Percentiles rank a stretch among this genome's conserved stretches.
phyloP scores from a whole-genome alignment of 768 basidiomycete genomes.

The Leccinum broughii region DNA sequence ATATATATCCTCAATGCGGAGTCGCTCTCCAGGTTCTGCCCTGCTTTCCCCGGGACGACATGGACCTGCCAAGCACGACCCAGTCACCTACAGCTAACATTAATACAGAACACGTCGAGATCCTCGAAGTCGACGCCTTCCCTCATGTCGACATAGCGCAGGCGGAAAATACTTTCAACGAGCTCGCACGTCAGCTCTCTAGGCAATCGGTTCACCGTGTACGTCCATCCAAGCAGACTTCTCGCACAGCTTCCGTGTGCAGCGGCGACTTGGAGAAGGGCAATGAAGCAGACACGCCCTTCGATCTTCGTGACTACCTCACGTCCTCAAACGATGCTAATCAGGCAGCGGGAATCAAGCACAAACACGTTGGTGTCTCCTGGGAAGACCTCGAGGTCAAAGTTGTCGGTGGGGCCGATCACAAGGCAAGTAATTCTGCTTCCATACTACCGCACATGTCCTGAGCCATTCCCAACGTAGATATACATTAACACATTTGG shows the following conservation, averaged over 20 bases:
- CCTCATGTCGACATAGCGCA: slow-evolving; percentile 48
- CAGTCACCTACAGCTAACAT: neutral
- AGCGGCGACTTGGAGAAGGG: slow-evolving; percentile 45
- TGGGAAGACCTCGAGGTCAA: slow-evolving; percentile 72
- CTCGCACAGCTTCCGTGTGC: slow-evolving; percentile 26
- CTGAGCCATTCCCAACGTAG: slow-evolving; percentile 23
- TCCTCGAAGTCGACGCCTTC: slow-evolving; percentile 22
- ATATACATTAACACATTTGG: slow-evolving; percentile 61
- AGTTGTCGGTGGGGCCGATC: slow-evolving; percentile 53
- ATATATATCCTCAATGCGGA: slow-evolving; percentile 16
- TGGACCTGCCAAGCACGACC: slow-evolving; percentile 7
- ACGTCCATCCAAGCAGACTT: slow-evolving; percentile 20
- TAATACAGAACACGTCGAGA: slow-evolving; percentile 17
- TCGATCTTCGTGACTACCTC: slow-evolving; percentile 70
- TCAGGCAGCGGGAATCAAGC: slow-evolving; percentile 63
- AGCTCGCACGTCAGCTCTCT: slow-evolving; percentile 46
- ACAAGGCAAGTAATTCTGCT: slow-evolving; percentile 45
- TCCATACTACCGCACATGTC: neutral
- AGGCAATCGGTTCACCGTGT: slow-evolving; percentile 4
- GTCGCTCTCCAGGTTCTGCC: neutral
- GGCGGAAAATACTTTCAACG: slow-evolving; percentile 56
- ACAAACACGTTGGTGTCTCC: slow-evolving; percentile 74
- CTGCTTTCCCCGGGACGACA: neutral
- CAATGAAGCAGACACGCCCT: slow-evolving; percentile 36
- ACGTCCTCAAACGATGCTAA: slow-evolving; percentile 65